These are phyloP conservation scores for Aegilops tauschii DNA, from an alignment of 176 grass and related monocot genomes.

Conservation along the genomic window DNA sequence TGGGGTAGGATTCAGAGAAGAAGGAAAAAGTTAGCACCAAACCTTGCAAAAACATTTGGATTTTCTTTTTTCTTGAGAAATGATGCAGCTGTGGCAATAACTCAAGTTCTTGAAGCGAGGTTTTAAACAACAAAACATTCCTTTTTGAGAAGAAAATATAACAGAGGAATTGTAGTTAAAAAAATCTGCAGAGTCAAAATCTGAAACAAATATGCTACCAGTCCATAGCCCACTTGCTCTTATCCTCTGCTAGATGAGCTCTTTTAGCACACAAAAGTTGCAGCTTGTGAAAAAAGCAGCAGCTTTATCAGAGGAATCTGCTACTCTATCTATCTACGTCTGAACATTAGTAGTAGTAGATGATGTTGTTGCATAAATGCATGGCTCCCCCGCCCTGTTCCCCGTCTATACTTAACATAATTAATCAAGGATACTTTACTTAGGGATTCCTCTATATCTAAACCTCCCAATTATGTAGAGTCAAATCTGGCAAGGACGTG, in stretches of 20 bases:
- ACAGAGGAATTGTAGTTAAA: not conserved
- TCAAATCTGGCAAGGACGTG: constrained; percentile 16
- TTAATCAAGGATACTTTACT: not conserved
- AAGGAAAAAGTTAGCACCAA: not conserved
- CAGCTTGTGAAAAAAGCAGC: not conserved
- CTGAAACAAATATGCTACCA: not conserved
- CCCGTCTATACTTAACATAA: not conserved
- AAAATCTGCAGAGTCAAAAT: not conserved
- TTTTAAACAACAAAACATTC: not conserved
- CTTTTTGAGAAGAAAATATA: not conserved
- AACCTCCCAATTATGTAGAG: not conserved
- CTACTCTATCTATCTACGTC: constrained; percentile 6
- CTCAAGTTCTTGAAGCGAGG: not conserved
- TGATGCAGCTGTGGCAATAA: not conserved
- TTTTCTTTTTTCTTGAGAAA: not conserved
- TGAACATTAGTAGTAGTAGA: not conserved
- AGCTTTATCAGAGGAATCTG: constrained; percentile 11
- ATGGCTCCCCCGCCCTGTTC: not conserved
- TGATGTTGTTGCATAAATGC: not conserved
- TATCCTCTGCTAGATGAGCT: not conserved
- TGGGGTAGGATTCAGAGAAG: constrained; percentile 2
- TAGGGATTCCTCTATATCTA: not conserved
- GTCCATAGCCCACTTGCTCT: not conserved
- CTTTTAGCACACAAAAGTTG: not conserved
- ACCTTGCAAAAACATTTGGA: not conserved